Conservation (phyloP, 2,329 filamentous ascomycete species). For the Pseudocercospora vitis region DNA sequence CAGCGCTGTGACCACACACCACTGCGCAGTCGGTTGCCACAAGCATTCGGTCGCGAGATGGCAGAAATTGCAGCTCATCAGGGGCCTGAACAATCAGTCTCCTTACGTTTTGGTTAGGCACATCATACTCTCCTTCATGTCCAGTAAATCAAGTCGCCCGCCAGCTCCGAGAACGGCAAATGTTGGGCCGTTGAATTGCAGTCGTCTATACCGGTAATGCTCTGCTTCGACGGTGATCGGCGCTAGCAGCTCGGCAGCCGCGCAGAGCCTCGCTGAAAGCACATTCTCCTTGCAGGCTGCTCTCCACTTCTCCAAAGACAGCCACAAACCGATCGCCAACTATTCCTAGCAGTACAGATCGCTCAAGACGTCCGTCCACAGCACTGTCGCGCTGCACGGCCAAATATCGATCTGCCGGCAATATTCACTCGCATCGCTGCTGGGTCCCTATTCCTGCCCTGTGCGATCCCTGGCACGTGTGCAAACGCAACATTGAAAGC, state of each 20-base stretch:
- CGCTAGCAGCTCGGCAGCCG: constrained; percentile 5
- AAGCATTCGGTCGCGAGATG: background rate
- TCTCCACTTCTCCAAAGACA: too few species aligned
- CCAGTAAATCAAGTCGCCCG: too few species aligned
- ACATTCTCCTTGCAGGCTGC: background rate
- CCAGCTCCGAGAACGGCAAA: too few species aligned
- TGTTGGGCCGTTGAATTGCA: too few species aligned
- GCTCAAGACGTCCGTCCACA: background rate
- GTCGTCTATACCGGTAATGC: too few species aligned
- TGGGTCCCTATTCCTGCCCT: constrained; percentile 1
- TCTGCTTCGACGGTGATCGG: too few species aligned
- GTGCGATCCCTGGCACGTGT: constrained; percentile 9
- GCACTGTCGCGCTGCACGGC: constrained; percentile 1
- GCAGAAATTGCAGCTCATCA: background rate
- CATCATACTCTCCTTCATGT: too few species aligned
- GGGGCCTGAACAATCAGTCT: too few species aligned
- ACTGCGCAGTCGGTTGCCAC: background rate
- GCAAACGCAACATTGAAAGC: constrained; percentile 5
- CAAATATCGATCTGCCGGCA: background rate
- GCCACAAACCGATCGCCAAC: too few species aligned
- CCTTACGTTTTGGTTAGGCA: too few species aligned
- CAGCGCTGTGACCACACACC: background rate
- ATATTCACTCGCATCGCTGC: constrained; percentile 6
- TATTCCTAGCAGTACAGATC: background rate
- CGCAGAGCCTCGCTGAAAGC: background rate